These are phyloP conservation scores for Mycena alexandri DNA, from an alignment of 768 basidiomycete genomes.

Conservation along the genomic window DNA sequence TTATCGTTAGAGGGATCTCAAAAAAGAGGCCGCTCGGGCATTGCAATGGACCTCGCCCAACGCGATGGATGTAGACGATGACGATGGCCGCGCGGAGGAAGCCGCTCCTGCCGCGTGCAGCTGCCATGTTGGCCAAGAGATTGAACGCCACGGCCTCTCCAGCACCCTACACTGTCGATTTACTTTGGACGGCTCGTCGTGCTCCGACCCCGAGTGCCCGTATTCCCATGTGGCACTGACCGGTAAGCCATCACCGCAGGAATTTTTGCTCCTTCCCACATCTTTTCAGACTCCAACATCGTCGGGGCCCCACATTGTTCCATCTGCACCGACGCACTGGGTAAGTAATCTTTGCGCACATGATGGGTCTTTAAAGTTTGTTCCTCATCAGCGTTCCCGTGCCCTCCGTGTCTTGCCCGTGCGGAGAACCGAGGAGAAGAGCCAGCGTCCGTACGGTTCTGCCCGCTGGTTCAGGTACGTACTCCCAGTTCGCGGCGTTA, in stretches of 20 bases:
- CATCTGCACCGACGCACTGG: slow-evolving; percentile 42
- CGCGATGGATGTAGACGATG: slow-evolving; percentile 31
- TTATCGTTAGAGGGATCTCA: slow-evolving; percentile 34
- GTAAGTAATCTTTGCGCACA: slow-evolving; percentile 18
- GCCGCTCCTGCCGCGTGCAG: slow-evolving; percentile 31
- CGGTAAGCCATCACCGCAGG: slow-evolving; percentile 14
- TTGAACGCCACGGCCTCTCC: slow-evolving; percentile 40
- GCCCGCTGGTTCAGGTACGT: slow-evolving; percentile 43
- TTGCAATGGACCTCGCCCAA: slow-evolving; percentile 34
- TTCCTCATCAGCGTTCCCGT: slow-evolving; percentile 40
- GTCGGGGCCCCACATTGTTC: slow-evolving; percentile 41
- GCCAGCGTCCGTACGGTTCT: slow-evolving; percentile 35
- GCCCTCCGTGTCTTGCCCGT: slow-evolving; percentile 39
- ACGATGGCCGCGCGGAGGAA: slow-evolving; percentile 28
- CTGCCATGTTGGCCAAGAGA: slow-evolving; percentile 41
- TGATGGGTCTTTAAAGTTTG: neutral
- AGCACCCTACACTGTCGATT: slow-evolving; percentile 44
- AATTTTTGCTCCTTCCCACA: neutral
- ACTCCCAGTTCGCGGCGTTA: neutral
- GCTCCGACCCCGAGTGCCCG: slow-evolving; percentile 39
- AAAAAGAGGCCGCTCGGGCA: slow-evolving; percentile 37
- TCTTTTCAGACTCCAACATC: slow-evolving; percentile 5
- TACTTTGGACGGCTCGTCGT: slow-evolving; percentile 39
- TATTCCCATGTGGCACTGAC: slow-evolving; percentile 41
- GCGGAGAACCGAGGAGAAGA: slow-evolving; percentile 23